These are phyloP conservation scores for Cyanidioschyzon merolae DNA, from an alignment of 23 red algal species.

Conservation along the genomic window DNA sequence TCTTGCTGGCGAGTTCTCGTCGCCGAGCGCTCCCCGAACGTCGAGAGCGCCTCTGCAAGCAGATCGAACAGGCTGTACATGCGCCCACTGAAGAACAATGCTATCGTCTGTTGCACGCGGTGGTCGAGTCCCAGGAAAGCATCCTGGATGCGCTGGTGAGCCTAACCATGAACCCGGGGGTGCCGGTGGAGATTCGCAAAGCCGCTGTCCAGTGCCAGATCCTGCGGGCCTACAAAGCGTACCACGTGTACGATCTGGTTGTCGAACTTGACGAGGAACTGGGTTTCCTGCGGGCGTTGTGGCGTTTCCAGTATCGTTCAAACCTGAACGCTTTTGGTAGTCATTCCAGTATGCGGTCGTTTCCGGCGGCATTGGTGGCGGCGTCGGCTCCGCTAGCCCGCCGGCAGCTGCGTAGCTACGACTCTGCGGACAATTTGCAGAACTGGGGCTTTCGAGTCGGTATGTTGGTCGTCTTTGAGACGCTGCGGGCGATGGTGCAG, in stretches of 20 bases:
- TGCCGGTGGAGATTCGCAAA: slow-evolving; percentile 28
- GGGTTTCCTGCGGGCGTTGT: not conserved
- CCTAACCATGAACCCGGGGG: slow-evolving; percentile 30
- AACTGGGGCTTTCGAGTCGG: slow-evolving; percentile 48
- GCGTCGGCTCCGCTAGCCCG: not conserved
- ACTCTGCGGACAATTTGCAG: slow-evolving; percentile 89
- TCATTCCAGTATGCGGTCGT: not conserved
- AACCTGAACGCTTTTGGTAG: not conserved
- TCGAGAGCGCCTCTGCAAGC: slow-evolving; percentile 16
- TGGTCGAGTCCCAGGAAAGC: slow-evolving; percentile 42
- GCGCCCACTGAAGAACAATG: slow-evolving; percentile 24
- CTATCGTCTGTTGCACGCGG: slow-evolving; percentile 25
- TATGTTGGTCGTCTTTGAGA: slow-evolving; percentile 50
- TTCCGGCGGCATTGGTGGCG: not conserved
- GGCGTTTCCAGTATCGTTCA: slow-evolving; percentile 14
- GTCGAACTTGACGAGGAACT: slow-evolving; percentile 11
- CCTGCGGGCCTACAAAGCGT: slow-evolving; percentile 63
- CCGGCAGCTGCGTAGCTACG: slow-evolving; percentile 25
- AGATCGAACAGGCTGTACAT: slow-evolving; percentile 32
- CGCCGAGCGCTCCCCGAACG: slow-evolving; percentile 51
- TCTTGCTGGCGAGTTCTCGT: slow-evolving; percentile 56
- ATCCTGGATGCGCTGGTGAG: slow-evolving; percentile 67
- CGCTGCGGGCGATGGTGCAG: slow-evolving; percentile 43
- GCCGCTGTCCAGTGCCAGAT: slow-evolving; percentile 53
- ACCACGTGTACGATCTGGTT: slow-evolving; percentile 50